These are phyloP conservation scores for Ophiocordyceps australis DNA, from an alignment of 2,329 filamentous ascomycete species.

Conservation along the genomic window DNA sequence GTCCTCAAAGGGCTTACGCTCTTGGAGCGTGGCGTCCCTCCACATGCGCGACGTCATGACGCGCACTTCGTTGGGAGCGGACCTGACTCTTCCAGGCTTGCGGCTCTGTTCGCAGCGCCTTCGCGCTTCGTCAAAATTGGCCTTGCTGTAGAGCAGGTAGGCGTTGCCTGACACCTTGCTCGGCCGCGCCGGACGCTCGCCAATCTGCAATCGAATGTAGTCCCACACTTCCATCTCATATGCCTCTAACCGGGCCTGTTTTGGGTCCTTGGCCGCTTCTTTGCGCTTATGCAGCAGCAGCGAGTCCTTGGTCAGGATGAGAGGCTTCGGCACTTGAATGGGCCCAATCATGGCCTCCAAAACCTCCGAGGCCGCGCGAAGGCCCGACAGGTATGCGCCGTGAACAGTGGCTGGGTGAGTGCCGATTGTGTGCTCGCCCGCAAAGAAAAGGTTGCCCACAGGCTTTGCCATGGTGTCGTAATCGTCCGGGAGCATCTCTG, in stretches of 20 bases:
- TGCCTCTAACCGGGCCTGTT: conserved; percentile 32
- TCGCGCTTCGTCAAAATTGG: conserved; percentile 45
- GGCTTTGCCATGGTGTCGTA: conserved; percentile 81
- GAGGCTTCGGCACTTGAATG: conserved; percentile 56
- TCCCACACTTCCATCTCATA: conserved; percentile 37
- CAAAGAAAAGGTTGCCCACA: conserved; percentile 82
- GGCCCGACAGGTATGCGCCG: conserved; percentile 83
- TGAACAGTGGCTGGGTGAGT: conserved; percentile 95
- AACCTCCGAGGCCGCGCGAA: conserved; percentile 77
- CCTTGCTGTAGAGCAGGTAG: conserved; percentile 79
- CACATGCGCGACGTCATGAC: conserved; percentile 80
- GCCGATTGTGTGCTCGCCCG: conserved; percentile 88
- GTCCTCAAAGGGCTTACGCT: conserved; percentile 62
- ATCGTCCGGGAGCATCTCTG: conserved; percentile 65
- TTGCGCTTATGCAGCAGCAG: conserved; percentile 36
- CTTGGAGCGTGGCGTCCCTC: conserved; percentile 55
- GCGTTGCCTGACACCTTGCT: conserved; percentile 62
- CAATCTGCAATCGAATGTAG: conserved; percentile 38
- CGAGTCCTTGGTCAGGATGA: conserved; percentile 50
- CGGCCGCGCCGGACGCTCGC: conserved; percentile 58
- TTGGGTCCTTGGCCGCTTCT: conserved; percentile 25
- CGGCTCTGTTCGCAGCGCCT: conserved; percentile 46
- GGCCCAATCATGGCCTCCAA: conserved; percentile 66
- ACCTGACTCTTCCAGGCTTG: conserved; percentile 40
- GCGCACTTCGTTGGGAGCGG: conserved; percentile 65